phyloP scores from a whole-genome alignment of 352 stramenopile species.

The Pythium volutum region DNA sequence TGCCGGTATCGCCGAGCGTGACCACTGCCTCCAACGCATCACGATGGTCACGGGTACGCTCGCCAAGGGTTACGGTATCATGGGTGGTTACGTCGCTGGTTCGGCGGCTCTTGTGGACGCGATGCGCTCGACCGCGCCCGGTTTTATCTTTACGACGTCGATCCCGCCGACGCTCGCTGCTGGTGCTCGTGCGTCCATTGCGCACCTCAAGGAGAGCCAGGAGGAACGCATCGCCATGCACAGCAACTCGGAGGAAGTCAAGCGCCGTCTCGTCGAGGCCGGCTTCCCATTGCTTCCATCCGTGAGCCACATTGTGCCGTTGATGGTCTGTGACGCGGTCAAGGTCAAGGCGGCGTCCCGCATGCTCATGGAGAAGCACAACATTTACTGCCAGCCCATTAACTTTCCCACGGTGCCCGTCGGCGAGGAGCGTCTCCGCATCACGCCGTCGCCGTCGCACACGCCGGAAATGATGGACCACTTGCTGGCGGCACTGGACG shows the following conservation, averaged over 20 bases:
- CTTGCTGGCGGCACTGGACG: constrained; percentile 74
- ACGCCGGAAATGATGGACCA: constrained; percentile 87
- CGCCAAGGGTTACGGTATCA: constrained; percentile 89
- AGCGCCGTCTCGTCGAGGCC: constrained; percentile 76
- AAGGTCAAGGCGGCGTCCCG: constrained; percentile 89
- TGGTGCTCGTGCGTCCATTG: constrained; percentile 73
- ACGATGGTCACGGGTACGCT: constrained; percentile 90
- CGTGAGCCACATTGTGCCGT: constrained; percentile 88
- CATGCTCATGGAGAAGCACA: constrained; percentile 89
- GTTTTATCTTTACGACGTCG: constrained; percentile 92
- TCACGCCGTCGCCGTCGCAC: constrained; percentile 87
- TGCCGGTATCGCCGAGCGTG: constrained; percentile 80
- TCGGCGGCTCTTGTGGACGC: constrained; percentile 82
- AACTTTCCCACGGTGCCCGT: constrained; percentile 90
- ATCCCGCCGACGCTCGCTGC: constrained; percentile 86
- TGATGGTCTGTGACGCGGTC: constrained; percentile 86
- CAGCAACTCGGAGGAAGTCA: constrained; percentile 76
- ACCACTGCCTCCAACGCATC: constrained; percentile 83
- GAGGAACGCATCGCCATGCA: constrained; percentile 83
- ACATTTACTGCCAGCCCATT: constrained; percentile 92
- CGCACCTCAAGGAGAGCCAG: constrained; percentile 82
- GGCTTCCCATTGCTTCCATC: constrained; percentile 85
- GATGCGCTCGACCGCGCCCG: constrained; percentile 82
- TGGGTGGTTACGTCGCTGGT: constrained; percentile 89
- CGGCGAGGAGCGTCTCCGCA: constrained; percentile 86